These are phyloP conservation scores for Begonia fuchsioides DNA, from an alignment of 306 rosid genomes.

Conservation along the genomic window DNA sequence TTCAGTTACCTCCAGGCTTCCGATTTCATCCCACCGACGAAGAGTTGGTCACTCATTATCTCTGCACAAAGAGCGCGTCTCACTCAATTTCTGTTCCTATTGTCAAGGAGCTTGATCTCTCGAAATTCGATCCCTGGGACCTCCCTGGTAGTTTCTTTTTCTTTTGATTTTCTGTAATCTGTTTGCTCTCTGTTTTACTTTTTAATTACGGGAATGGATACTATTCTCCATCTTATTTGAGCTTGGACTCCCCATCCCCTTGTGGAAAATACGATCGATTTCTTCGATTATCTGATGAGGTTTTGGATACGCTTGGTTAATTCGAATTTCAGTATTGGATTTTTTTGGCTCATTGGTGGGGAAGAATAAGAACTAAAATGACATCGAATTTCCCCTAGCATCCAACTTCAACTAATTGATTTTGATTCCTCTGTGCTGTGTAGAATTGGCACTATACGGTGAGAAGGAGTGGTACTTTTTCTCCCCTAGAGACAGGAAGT, in stretches of 20 bases:
- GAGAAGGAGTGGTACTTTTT: constrained; percentile 98
- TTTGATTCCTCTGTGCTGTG: not conserved
- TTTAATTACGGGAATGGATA: no score
- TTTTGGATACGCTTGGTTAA: no score
- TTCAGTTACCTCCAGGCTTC: not conserved
- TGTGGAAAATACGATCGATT: no score
- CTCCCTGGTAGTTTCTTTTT: not conserved
- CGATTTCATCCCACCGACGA: constrained; percentile 1
- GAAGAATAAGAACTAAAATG: no score
- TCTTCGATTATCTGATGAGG: no score
- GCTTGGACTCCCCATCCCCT: no score
- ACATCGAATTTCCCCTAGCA: no score
- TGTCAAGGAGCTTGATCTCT: not conserved
- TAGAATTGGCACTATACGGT: constrained; percentile 55
- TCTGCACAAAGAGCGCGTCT: not conserved
- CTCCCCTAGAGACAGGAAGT: constrained; percentile 81
- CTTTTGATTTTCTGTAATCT: no score
- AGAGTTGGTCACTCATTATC: not conserved
- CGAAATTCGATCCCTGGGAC: not conserved
- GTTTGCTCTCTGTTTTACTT: no score
- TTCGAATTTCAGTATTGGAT: no score
- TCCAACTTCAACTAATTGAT: not conserved
- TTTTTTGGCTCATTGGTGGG: no score
- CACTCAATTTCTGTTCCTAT: not conserved
- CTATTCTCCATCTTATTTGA: no score